Base-by-base conservation (phyloP, 805 yeast genomes). In the Wickerhamiella shivajii region DNA sequence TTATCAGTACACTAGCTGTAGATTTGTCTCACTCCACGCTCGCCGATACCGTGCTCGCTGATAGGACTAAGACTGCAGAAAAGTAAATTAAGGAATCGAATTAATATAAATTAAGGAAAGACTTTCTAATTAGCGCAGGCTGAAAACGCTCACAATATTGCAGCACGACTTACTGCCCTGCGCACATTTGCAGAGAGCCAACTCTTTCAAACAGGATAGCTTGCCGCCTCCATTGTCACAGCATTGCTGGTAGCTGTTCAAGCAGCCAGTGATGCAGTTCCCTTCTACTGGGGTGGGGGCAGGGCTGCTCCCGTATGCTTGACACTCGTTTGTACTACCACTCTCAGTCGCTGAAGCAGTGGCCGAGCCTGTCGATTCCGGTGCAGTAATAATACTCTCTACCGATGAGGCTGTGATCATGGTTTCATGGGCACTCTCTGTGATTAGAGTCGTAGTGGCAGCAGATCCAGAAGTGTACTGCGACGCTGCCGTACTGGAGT, bases 131-230 rank as follows among this genome's bases (percentile, higher is more conserved):
- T 13, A 18, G 15, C 13, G 11, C 13, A 27, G 23, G 5, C 13
- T 21, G 13, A 26, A 14, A 3, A 26, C 21, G 11, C 17, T 18
- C 14, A 28, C 38, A 18, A 40, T 20, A 19, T 27, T 18, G 37
- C 48, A 44, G 31, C 42, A 39, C 12, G 31, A n/a, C 13, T 21
- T 25, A 27, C 40, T 42, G 13, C 45, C 45, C 24, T 46, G 43
- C 9, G 46, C 44, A 27, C 51, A 45, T 29, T 43, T 36, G 31
- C 51, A 46, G 14, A 34, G 27, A 17, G 40, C 39, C 7, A 45
- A 34, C 6, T 40, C 30, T 31, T 39, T 31, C 25, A 39, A 28
- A 27, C 51, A 46, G 4, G 33, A 27, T 25, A 31, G 20, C n/a
- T 34, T 24, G 7, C 25, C 29, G n/a, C 36, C 36, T n/a, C 31